Conservation (phyloP, 331 rosid species). For the Malus hybrid region DNA sequence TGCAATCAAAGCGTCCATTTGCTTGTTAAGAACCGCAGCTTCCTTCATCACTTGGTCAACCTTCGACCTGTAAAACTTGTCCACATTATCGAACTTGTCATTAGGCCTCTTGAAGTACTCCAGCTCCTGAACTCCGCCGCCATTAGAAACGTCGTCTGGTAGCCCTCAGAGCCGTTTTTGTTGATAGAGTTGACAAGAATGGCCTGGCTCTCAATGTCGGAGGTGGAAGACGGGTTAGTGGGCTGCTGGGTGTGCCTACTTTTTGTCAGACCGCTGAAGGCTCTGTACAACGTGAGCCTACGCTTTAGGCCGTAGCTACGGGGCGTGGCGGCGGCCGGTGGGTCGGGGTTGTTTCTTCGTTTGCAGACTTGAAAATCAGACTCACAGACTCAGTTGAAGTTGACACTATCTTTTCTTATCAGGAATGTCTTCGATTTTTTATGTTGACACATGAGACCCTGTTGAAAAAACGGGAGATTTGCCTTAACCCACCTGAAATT, state of each 20-base stretch:
- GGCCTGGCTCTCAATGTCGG: conserved; percentile 13
- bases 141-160: conserved; percentile 48
- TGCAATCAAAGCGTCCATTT: conserved; percentile 73
- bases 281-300: too few relatives aligned
- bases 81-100: conserved; percentile 62
- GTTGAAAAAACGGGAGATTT: too few relatives aligned
- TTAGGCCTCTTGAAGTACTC: conserved; percentile 41
- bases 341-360: neutral
- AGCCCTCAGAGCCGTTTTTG: conserved; percentile 16
- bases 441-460: too few relatives aligned
- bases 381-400: too few relatives aligned
- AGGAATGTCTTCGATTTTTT: too few relatives aligned
- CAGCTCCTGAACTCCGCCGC: conserved; percentile 45
- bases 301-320: too few relatives aligned
- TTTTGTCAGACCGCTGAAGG: too few relatives aligned
- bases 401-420: too few relatives aligned
- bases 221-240: too few relatives aligned
- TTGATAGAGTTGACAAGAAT: conserved; percentile 37
- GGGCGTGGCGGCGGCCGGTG: too few relatives aligned
- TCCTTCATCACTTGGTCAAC: conserved; percentile 57
- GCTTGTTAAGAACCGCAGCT: conserved; percentile 42
- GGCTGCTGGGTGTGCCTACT: too few relatives aligned
- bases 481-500: conserved; percentile 58
- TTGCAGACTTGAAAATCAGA: too few relatives aligned
- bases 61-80: conserved; percentile 35